Conservation (phyloP, 2,329 filamentous ascomycete genomes). For the Penicillium sp. region DNA sequence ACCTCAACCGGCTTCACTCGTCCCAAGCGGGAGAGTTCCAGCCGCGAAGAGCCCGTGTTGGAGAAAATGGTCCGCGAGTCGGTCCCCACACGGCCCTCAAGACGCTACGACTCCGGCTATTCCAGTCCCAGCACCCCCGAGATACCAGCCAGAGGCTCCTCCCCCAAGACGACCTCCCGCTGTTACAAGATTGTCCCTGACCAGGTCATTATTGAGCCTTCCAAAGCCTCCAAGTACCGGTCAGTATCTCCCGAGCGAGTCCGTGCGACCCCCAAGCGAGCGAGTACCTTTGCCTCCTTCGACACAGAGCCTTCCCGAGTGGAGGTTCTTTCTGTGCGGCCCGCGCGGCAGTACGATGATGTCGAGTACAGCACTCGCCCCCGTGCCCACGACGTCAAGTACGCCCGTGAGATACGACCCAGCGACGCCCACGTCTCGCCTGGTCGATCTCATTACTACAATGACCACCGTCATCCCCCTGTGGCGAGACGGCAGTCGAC, state of each 20-base stretch:
- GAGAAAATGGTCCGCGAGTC: conserved; percentile 30
- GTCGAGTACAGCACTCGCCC: conserved; percentile 24
- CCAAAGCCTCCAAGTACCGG: conserved; percentile 29
- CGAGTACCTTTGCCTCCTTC: conserved; percentile 28
- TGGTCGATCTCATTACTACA: conserved; percentile 20
- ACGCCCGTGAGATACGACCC: conserved; percentile 29
- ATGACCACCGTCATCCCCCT: conserved; percentile 21
- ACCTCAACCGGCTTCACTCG: conserved; percentile 31
- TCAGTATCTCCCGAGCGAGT: conserved; percentile 32
- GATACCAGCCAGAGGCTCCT: conserved; percentile 34
- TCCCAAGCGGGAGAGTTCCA: conserved; percentile 31
- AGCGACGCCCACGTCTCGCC: conserved; percentile 24
- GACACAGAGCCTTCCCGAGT: conserved; percentile 19
- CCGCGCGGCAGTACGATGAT: conserved; percentile 25
- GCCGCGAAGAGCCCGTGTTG: conserved; percentile 30
- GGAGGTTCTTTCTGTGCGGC: conserved; percentile 25
- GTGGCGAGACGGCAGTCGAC: conserved; percentile 31
- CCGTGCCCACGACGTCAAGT: conserved; percentile 32
- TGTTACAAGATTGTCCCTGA: conserved; percentile 36
- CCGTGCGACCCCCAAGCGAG: conserved; percentile 30
- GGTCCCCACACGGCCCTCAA: conserved; percentile 36
- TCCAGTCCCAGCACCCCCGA: conserved; percentile 49
- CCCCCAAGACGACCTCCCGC: conserved; percentile 35
- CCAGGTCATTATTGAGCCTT: conserved; percentile 30
- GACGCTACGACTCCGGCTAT: conserved; percentile 47